Evolutionary conservation across 768 basidiomycete genomes (phyloP), one percentile per base, ranked within the genome.

Genomic region (Macrolepiota dolichaula): DNA sequence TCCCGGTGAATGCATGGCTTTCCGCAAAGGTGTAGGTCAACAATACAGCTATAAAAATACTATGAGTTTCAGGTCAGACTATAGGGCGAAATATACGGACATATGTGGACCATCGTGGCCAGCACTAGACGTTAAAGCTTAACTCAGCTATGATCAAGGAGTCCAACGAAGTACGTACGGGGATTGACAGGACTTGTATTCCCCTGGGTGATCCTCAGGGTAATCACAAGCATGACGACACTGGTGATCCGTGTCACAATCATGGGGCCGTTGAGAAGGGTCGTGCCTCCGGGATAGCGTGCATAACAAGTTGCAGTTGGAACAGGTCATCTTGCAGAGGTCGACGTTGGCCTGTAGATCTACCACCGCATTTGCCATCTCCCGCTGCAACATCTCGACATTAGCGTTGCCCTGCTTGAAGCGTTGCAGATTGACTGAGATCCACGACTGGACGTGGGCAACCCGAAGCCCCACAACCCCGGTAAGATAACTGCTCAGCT

Each of bases 41-140:
- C 74, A 32, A 77, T 70, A 63, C 86, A 88, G 59, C 87, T 88
- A 56, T n/a, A 50, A 38, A 11, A 15, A 4, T 35, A 36, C 56
- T 9, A 19, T 40, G 62, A 7, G 3, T 15, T 50, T 29, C 11
- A 29, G 1, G 57, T 3, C 2, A 24, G 17, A 46, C 51, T 11
- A 5, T 50, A 51, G 32, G 51, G 25, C 19, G 53, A 32, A 55
- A 27, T 11, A 27, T 11, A 65, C 79, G 53, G 68, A 85, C 86
- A 84, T 76, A 63, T 87, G 85, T 10, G 71, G 73, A 13, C 82
- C 84, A 22, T 77, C 68, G 62, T 87, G 85, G 0, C 86, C 86
- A 32, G 84, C 85, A n/a, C 85, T 86, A n/a, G 2, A 56, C 36
- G 46, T 13, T 25, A 32, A 32, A 3, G 13, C 55, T 15, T 17